These are phyloP conservation scores for Ochromonas danica DNA, from an alignment of 108 stramenopile species.

Conservation along the genomic window DNA sequence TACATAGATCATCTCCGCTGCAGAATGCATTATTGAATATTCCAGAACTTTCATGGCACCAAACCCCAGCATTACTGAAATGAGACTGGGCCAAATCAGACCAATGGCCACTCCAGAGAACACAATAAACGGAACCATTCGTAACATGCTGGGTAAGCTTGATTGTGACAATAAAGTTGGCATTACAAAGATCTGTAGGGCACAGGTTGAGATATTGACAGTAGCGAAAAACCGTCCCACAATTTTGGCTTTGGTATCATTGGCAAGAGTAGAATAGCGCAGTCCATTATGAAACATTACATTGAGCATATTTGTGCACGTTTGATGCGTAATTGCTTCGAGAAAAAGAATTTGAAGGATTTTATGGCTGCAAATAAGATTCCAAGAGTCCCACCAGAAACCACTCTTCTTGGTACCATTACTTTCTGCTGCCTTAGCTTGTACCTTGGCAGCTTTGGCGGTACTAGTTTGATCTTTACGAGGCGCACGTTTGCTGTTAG, in stretches of 20 bases:
- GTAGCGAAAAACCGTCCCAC: conserved; percentile 20
- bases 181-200: background rate
- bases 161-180: conserved; percentile 10
- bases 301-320: conserved; percentile 22
- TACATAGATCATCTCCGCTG: conserved; percentile 29
- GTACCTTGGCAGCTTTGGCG: background rate
- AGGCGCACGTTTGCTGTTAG: background rate
- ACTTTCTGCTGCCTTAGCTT: background rate
- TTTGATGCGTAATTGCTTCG: conserved; percentile 25
- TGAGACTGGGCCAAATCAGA: background rate
- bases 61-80: conserved; percentile 11
- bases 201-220: background rate
- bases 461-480: background rate
- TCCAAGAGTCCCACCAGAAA: conserved; percentile 11
- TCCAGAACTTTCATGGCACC: conserved; percentile 20
- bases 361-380: background rate
- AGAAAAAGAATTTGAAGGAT: background rate
- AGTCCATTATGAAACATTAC: conserved; percentile 22
- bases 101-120: background rate
- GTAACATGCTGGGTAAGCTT: background rate
- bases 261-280: background rate
- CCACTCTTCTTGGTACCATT: background rate
- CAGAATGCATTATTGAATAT: conserved; percentile 4
- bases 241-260: background rate
- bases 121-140: background rate